phyloP scores from a whole-genome alignment of 2,329 filamentous ascomycete species.

The Fusarium annulatum region DNA sequence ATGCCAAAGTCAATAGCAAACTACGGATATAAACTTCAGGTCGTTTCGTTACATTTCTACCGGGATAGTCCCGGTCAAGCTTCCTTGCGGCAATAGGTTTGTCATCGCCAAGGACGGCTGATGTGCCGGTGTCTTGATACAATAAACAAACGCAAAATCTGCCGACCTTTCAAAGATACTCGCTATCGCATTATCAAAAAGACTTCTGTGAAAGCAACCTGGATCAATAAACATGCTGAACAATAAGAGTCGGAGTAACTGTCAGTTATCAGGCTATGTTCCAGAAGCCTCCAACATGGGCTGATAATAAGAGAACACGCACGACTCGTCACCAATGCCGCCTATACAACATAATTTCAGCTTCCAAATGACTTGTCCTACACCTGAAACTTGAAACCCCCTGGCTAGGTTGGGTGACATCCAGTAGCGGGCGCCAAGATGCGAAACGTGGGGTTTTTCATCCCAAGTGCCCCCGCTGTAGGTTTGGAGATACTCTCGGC shows the following conservation, averaged over 20 bases:
- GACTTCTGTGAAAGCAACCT: accelerated
- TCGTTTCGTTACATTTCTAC: not conserved
- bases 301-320: not conserved
- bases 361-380: not conserved
- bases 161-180: accelerated
- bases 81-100: not conserved
- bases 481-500: not conserved
- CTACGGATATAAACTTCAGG: not conserved
- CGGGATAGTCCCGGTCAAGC: accelerated
- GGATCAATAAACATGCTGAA: accelerated
- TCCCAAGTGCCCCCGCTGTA: not conserved
- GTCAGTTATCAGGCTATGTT: accelerated
- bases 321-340: not conserved
- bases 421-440: not conserved
- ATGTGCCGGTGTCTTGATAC: not conserved
- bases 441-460: not conserved
- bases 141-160: accelerated
- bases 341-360: not conserved
- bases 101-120: not conserved
- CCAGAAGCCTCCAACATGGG: not conserved
- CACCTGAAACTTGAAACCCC: conserved; percentile 2
- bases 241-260: accelerated
- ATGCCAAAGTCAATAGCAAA: not conserved
- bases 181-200: accelerated
- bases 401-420: not conserved